Evolutionary conservation across 805 yeast genomes (phyloP).

Genomic region (Kuraishia hungarica): DNA sequence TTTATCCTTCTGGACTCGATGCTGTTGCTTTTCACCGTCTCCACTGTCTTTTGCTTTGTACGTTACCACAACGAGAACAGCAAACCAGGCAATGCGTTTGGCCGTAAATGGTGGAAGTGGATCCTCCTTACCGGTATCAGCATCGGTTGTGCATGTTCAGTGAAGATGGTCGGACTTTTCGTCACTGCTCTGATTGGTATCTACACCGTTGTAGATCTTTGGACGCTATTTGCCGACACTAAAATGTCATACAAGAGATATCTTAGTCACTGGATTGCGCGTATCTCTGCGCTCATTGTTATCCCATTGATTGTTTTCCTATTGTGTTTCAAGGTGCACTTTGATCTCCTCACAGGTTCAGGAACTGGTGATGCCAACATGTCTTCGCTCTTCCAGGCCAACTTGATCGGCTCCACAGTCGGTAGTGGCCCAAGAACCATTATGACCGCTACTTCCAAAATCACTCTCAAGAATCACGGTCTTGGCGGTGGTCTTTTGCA

Average conservation of each 20-base stretch:
- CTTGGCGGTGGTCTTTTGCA: constrained; percentile 71
- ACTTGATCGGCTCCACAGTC: constrained; percentile 61
- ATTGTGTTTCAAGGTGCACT: constrained; percentile 65
- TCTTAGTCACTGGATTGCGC: constrained; percentile 55
- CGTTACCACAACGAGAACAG: constrained; percentile 58
- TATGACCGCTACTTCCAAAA: constrained; percentile 46
- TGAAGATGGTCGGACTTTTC: constrained; percentile 95
- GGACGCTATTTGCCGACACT: constrained; percentile 74
- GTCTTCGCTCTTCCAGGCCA: constrained; percentile 84
- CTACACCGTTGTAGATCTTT: constrained; percentile 80
- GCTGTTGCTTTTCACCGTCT: constrained; percentile 78
- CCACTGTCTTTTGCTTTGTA: constrained; percentile 68
- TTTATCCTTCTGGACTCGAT: constrained; percentile 89
- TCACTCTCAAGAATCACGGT: constrained; percentile 65
- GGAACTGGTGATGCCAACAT: constrained; percentile 91
- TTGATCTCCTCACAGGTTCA: constrained; percentile 59
- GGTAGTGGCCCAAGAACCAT: constrained; percentile 59
- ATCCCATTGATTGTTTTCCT: constrained; percentile 59
- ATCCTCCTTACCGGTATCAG: constrained; percentile 72
- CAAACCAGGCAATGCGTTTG: constrained; percentile 38
- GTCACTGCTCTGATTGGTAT: constrained; percentile 84
- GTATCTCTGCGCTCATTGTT: constrained; percentile 53
- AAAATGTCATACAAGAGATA: constrained; percentile 42
- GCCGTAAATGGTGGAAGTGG: constrained; percentile 93
- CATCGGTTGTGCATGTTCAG: constrained; percentile 87